A percentile compares a stretch with the other conserved stretches of the same genome.
These are phyloP conservation scores for Penstemon eatonii DNA, from an alignment of 257 asterid species.

Conservation along the genomic window DNA sequence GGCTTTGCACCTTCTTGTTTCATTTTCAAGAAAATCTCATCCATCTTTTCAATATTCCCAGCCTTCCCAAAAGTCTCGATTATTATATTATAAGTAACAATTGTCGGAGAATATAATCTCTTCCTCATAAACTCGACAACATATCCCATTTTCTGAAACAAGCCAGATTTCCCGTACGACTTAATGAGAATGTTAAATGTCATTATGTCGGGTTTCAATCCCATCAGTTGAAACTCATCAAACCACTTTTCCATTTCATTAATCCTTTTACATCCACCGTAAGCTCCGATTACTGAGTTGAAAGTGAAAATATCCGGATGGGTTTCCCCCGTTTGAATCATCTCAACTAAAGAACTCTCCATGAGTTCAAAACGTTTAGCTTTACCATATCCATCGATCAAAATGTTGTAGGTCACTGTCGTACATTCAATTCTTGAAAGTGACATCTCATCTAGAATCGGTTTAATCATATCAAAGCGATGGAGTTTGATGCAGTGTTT, in stretches of 20 bases:
- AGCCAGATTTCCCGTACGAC: slow-evolving; percentile 62
- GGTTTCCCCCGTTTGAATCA: slow-evolving; percentile 62
- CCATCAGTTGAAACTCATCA: slow-evolving; percentile 83
- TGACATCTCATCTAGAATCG: slow-evolving; percentile 62
- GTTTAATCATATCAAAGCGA: slow-evolving; percentile 53
- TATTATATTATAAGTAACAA: slow-evolving; percentile 68
- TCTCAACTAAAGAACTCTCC: slow-evolving; percentile 62
- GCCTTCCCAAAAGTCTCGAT: slow-evolving; percentile 82
- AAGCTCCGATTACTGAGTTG: slow-evolving; percentile 78
- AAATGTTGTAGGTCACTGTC: slow-evolving; percentile 60
- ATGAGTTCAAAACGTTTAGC: slow-evolving; percentile 59
- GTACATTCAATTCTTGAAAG: slow-evolving; percentile 57
- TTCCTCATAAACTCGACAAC: slow-evolving; percentile 74
- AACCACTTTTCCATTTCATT: slow-evolving; percentile 87
- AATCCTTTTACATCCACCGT: slow-evolving; percentile 63
- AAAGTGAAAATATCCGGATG: slow-evolving; percentile 74
- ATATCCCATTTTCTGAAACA: slow-evolving; percentile 62
- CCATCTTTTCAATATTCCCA: slow-evolving; percentile 67
- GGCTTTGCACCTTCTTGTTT: slow-evolving; percentile 86
- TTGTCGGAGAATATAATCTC: slow-evolving; percentile 71
- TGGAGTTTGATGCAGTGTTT: slow-evolving; percentile 59
- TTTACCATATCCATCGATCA: slow-evolving; percentile 89
- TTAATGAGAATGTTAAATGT: slow-evolving; percentile 72
- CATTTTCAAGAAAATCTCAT: slow-evolving; percentile 73
- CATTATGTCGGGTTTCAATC: slow-evolving; percentile 68